Conservation (phyloP, 1,139 yeast genomes). For the Blastobotrys ciferrii region DNA sequence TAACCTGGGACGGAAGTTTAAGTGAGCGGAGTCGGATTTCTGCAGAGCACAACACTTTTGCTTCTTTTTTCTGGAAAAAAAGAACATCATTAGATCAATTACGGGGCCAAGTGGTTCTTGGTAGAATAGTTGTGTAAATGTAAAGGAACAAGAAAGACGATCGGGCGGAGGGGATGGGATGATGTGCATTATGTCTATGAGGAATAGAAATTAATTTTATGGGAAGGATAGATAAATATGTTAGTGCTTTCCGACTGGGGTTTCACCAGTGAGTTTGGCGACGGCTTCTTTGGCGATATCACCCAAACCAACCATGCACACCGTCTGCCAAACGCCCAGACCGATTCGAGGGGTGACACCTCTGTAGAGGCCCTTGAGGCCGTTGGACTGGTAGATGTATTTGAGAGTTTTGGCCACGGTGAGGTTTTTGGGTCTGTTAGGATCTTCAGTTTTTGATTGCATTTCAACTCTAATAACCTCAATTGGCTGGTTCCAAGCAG, state of each 20-base stretch:
- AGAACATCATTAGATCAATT: too few relatives aligned
- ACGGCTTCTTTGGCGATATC: slow-evolving; percentile 78
- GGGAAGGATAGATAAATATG: slow-evolving; percentile 10
- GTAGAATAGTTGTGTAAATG: too few relatives aligned
- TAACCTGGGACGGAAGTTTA: too few relatives aligned
- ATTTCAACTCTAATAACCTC: slow-evolving; percentile 97
- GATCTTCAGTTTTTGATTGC: slow-evolving; percentile 91
- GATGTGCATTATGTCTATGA: too few relatives aligned
- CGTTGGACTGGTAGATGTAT: slow-evolving; percentile 79
- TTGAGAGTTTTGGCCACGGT: slow-evolving; percentile 75
- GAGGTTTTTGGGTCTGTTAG: slow-evolving; percentile 91
- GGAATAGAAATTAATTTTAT: not conserved
- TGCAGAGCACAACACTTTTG: too few relatives aligned
- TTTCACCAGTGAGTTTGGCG: slow-evolving; percentile 55
- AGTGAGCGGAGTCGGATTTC: too few relatives aligned
- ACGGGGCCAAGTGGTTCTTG: too few relatives aligned
- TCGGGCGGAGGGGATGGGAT: too few relatives aligned
- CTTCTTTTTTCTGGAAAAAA: too few relatives aligned
- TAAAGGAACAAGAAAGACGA: too few relatives aligned
- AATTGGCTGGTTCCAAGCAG: slow-evolving; percentile 99
- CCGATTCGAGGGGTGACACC: slow-evolving; percentile 98
- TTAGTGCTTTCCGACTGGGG: slow-evolving; percentile 48
- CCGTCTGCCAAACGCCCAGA: slow-evolving; percentile 96
- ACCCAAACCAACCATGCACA: slow-evolving; percentile 98
- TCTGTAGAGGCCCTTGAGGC: slow-evolving; percentile 86